Evolutionary conservation across 305 asterid genomes (phyloP).

Genomic region (Solanum hybrid): DNA sequence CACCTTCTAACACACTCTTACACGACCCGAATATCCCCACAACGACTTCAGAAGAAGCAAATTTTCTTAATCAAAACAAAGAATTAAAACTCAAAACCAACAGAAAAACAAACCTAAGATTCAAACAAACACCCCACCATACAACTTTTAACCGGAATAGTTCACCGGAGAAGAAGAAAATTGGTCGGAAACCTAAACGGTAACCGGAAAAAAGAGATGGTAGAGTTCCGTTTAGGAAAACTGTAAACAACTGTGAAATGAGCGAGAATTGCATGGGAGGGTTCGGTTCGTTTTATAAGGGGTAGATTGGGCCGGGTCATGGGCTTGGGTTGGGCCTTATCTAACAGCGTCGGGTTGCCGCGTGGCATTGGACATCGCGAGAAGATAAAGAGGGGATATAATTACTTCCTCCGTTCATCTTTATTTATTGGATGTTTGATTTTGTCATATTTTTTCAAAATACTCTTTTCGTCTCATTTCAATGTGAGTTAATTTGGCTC

Average conservation of each 20-base stretch:
- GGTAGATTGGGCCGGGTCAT: slow-evolving; percentile 2
- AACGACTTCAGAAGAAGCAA: slow-evolving; percentile 72
- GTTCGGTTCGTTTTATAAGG: slow-evolving; percentile 38
- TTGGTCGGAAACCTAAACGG: slow-evolving; percentile 17
- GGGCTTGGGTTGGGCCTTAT: slow-evolving; percentile 22
- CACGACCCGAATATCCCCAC: slow-evolving; percentile 70
- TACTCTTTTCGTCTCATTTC: too few species aligned
- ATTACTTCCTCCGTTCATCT: neutral
- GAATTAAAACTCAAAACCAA: neutral
- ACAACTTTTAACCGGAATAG: slow-evolving; percentile 7
- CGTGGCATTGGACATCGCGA: slow-evolving; percentile 24
- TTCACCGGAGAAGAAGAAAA: neutral
- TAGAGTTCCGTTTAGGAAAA: slow-evolving; percentile 10
- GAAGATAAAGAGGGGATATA: neutral
- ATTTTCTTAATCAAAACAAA: neutral
- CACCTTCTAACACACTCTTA: slow-evolving; percentile 33
- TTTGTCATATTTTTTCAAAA: neutral
- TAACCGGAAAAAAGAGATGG: slow-evolving; percentile 16
- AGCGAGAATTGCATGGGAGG: slow-evolving; percentile 66
- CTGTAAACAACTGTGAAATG: slow-evolving; percentile 30
- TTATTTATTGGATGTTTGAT: too few species aligned
- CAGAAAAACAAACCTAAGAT: slow-evolving; percentile 19
- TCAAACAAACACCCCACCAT: slow-evolving; percentile 44
- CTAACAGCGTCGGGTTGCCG: slow-evolving; percentile 41
- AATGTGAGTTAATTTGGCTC: too few species aligned